These are phyloP conservation scores for Tetramitus jugosus DNA, from an alignment of 208 protist genomes.

Conservation along the genomic window DNA sequence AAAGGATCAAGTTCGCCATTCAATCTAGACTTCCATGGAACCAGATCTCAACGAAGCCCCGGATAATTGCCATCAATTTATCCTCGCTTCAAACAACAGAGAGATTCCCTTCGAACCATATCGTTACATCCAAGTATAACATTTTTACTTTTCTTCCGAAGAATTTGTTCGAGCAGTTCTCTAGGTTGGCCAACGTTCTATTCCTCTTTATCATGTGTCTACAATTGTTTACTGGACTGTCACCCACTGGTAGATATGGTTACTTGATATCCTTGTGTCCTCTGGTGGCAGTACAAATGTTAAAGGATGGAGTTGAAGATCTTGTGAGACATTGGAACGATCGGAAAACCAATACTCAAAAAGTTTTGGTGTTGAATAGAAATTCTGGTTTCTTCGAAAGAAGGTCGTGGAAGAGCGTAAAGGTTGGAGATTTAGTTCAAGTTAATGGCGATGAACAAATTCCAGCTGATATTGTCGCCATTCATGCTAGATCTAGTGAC, in stretches of 20 bases:
- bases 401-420: constrained; percentile 36
- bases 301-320: constrained; percentile 4
- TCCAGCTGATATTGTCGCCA: constrained; percentile 73
- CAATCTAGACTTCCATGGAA: constrained; percentile 19
- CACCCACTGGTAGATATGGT: neutral
- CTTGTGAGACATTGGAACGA: neutral
- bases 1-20: constrained; percentile 27
- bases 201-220: constrained; percentile 39
- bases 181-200: constrained; percentile 40
- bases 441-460: constrained; percentile 63
- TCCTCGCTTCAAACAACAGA: no score
- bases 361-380: no score
- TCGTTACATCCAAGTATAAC: constrained; percentile 32
- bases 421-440: constrained; percentile 69
- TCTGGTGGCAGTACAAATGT: neutral
- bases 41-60: no score
- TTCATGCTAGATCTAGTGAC: constrained; percentile 37
- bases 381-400: neutral
- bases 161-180: constrained; percentile 45
- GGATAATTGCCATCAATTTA: no score
- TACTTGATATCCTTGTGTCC: neutral
- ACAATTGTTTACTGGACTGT: constrained; percentile 26
- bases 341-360: no score
- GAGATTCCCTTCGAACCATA: constrained; percentile 48
- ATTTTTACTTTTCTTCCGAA: constrained; percentile 32